A percentile compares a stretch with the other conserved stretches of the same genome.
Conservation (phyloP, 1,139 yeast species). For the Candida tunisiensis region DNA sequence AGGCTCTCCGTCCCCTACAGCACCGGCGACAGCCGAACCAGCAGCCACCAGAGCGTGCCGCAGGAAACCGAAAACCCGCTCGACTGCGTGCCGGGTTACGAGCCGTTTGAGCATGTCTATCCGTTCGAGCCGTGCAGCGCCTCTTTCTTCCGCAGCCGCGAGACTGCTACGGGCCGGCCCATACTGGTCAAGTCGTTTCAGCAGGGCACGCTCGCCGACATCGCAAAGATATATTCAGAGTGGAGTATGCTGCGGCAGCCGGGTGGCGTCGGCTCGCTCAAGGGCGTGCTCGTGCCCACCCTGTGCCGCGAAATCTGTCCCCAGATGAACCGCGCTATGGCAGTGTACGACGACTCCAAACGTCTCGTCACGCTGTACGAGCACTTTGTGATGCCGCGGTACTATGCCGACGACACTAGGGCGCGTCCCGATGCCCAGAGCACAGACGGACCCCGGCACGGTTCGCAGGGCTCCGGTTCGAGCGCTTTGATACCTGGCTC, state of each 20-base stretch:
- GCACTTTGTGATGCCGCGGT: constrained; percentile 6
- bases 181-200: constrained; percentile 11
- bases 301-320: constrained; percentile 8
- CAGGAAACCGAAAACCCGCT: background rate
- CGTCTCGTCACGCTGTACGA: constrained; percentile 10
- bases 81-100: constrained; percentile 10
- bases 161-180: constrained; percentile 6
- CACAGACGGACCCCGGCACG: too few species aligned
- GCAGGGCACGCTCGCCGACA: constrained; percentile 12
- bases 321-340: constrained; percentile 8
- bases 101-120: constrained; percentile 9
- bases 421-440: background rate
- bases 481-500: background rate
- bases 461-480: too few species aligned
- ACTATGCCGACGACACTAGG: background rate
- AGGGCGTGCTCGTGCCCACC: constrained; percentile 11
- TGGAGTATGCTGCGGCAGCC: constrained; percentile 9
- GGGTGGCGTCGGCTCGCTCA: constrained; percentile 5
- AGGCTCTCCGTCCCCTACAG: background rate
- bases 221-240: constrained; percentile 13
- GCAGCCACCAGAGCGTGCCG: background rate
- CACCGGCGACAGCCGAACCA: background rate
- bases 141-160: constrained; percentile 11
- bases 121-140: constrained; percentile 11
- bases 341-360: constrained; percentile 9